Evolutionary conservation across 192 early-diverging fungal species (phyloP).

Genomic region (Umbelopsis isabellina): DNA sequence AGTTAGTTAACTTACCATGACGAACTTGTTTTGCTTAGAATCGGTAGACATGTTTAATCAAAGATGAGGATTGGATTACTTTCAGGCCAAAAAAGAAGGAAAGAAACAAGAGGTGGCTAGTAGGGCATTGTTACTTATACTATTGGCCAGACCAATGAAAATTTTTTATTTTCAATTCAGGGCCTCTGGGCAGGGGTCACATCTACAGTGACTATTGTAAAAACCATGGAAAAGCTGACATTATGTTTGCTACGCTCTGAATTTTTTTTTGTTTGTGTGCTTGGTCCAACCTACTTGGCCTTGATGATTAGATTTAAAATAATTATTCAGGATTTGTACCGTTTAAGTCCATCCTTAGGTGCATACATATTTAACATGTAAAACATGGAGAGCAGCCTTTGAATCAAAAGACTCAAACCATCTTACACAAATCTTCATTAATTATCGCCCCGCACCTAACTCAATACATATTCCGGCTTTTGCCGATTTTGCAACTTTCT

Average conservation of each 20-base stretch:
- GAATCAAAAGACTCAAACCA: too few relatives aligned
- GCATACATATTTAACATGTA: too few relatives aligned
- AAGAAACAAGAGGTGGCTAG: constrained; percentile 4
- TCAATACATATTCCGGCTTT: constrained; percentile 14
- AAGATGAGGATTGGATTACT: constrained; percentile 21
- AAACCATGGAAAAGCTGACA: not conserved
- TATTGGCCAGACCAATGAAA: constrained; percentile 30
- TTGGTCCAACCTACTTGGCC: too few relatives aligned
- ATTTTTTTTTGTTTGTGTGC: too few relatives aligned
- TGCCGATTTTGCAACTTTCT: not conserved
- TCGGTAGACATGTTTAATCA: constrained; percentile 29
- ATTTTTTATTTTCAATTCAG: constrained; percentile 23
- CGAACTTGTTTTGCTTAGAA: constrained; percentile 6
- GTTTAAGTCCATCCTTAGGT: too few relatives aligned
- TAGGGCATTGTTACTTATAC: constrained; percentile 14
- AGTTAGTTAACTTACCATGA: constrained; percentile 8
- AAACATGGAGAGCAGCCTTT: too few relatives aligned
- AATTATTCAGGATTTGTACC: too few relatives aligned
- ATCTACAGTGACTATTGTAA: constrained; percentile 13
- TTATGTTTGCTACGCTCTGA: not conserved
- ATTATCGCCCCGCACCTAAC: not conserved
- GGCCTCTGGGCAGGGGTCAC: constrained; percentile 21
- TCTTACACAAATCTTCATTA: not conserved
- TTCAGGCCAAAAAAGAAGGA: constrained; percentile 19
- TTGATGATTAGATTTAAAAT: too few relatives aligned